phyloP scores from a whole-genome alignment of 2,329 filamentous ascomycete genomes.

The Beauveria brongniartii region DNA sequence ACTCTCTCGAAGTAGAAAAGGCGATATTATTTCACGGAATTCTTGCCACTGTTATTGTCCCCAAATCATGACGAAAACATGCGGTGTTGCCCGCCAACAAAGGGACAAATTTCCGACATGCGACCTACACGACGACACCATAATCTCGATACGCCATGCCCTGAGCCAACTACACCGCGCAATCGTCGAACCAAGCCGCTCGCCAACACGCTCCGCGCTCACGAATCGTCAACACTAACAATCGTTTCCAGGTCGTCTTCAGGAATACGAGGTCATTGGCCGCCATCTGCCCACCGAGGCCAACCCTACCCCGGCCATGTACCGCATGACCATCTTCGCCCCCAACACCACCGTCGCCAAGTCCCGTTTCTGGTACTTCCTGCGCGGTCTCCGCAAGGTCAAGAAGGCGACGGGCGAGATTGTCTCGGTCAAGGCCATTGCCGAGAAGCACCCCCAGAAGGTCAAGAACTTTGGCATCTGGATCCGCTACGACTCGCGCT shows the following conservation, averaged over 20 bases:
- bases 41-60: background rate
- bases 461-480: conserved; percentile 99
- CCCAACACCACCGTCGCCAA: conserved; percentile 97
- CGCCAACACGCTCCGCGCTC: background rate
- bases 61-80: background rate
- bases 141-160: background rate
- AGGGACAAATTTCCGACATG: background rate
- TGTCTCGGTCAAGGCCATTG: conserved; percentile 91
- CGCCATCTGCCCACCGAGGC: conserved; percentile 96
- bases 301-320: conserved; percentile 96
- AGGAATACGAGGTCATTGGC: conserved; percentile 99
- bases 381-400: conserved; percentile 98
- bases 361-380: conserved; percentile 99
- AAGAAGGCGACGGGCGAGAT: conserved; percentile 99
- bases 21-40: background rate
- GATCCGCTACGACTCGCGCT: conserved; percentile 99
- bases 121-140: background rate
- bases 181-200: conserved; percentile 4
- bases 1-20: background rate
- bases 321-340: conserved; percentile 99
- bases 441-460: conserved; percentile 98
- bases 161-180: background rate
- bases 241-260: conserved; percentile 75
- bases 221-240: conserved; percentile 23
- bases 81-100: background rate